phyloP scores from a whole-genome alignment of 257 asterid species.

The Anisodus tanguticus region DNA sequence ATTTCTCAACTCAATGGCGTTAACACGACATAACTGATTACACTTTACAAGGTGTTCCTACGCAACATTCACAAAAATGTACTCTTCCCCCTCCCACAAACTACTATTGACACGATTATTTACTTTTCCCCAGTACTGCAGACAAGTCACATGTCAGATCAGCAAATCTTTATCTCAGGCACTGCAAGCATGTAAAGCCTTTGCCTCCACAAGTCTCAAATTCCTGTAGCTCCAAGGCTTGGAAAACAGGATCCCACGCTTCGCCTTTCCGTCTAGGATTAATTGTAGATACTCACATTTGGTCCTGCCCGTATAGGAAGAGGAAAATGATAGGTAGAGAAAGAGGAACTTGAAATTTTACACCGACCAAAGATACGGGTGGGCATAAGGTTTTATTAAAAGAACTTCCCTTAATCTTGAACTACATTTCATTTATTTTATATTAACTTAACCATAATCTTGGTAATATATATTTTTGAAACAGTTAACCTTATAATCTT shows the following conservation, averaged over 20 bases:
- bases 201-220: slow-evolving; percentile 17
- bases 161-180: not conserved
- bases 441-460: not conserved
- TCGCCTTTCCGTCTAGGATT: not conserved
- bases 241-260: not conserved
- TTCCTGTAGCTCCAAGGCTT: not conserved
- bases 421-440: not conserved
- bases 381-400: not conserved
- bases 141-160: not conserved
- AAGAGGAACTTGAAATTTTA: not conserved
- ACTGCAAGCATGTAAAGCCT: not conserved
- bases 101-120: not conserved
- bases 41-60: not conserved
- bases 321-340: not conserved
- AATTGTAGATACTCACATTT: not conserved
- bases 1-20: not conserved
- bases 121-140: not conserved
- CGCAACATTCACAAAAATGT: not conserved
- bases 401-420: not conserved
- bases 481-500: not conserved
- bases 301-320: not conserved
- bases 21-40: not conserved
- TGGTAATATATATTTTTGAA: too few species aligned
- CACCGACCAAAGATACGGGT: not conserved
- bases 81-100: not conserved